A percentile compares a stretch with the other conserved stretches of the same genome.
These are phyloP conservation scores for Onygenales sp. DNA, from an alignment of 2,329 filamentous ascomycete species.

Conservation along the genomic window DNA sequence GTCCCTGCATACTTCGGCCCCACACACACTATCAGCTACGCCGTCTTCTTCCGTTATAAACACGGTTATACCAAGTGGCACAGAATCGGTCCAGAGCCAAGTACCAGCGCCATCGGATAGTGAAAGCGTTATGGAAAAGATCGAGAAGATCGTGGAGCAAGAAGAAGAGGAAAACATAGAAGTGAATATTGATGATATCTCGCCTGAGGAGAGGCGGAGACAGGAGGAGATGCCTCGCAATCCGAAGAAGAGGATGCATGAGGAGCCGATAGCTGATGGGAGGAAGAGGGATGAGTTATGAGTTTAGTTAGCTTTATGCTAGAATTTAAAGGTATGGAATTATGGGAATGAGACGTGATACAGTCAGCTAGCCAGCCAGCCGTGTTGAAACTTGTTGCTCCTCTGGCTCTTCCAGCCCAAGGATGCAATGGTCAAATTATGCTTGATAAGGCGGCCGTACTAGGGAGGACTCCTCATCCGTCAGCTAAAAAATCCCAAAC, in stretches of 20 bases:
- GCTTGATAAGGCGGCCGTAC: no score
- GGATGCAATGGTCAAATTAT: no score
- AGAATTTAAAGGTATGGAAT: not conserved
- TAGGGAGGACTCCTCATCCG: no score
- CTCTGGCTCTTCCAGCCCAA: no score
- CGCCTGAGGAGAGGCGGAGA: conserved; percentile 24
- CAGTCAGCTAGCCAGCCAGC: not conserved
- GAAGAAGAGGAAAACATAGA: conserved; percentile 14
- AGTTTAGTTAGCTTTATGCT: not conserved
- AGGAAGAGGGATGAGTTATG: conserved; percentile 11
- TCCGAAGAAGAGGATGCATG: conserved; percentile 41
- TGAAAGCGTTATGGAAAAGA: conserved; percentile 32
- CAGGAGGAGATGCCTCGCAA: conserved; percentile 34
- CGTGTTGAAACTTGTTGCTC: no score
- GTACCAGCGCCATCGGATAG: not conserved
- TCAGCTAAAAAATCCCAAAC: no score
- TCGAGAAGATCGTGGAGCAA: conserved; percentile 30
- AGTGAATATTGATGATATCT: conserved; percentile 24
- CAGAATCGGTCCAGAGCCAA: not conserved
- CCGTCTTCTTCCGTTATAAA: not conserved
- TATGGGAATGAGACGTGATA: not conserved
- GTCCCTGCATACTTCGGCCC: conserved; percentile 8
- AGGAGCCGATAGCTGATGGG: conserved; percentile 25
- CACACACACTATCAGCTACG: not conserved
- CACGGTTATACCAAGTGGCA: not conserved